Conservation (phyloP, 2,329 filamentous ascomycete species). For the Tolypocladium endophyticum region DNA sequence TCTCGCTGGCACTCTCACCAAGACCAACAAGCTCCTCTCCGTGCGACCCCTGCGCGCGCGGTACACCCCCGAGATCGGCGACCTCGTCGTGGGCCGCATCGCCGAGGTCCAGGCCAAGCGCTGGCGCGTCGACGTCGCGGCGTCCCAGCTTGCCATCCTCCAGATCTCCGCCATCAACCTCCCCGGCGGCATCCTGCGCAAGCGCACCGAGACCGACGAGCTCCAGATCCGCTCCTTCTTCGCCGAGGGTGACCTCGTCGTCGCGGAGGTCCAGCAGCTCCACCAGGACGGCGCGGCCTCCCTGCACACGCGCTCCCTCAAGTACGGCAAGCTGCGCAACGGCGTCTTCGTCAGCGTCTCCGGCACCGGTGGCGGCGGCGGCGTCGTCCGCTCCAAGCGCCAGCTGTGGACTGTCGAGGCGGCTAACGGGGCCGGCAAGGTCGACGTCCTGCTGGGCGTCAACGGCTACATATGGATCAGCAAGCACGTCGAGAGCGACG, state of each 20-base stretch:
- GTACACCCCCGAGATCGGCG: conserved; percentile 92
- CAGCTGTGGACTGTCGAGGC: conserved; percentile 77
- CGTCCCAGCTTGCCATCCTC: conserved; percentile 73
- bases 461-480: conserved; percentile 97
- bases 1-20: conserved; percentile 79
- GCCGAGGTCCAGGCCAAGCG: conserved; percentile 86
- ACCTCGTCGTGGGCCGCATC: conserved; percentile 88
- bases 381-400: conserved; percentile 71
- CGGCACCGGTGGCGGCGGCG: conserved; percentile 75
- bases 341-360: conserved; percentile 77
- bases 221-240: conserved; percentile 97
- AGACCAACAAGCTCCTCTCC: conserved; percentile 94
- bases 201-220: conserved; percentile 90
- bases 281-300: conserved; percentile 77
- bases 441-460: conserved; percentile 85
- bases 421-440: conserved; percentile 45
- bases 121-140: conserved; percentile 92
- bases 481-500: conserved; percentile 62
- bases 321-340: conserved; percentile 93
- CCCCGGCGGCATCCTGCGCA: conserved; percentile 82
- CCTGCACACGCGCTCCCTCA: conserved; percentile 80
- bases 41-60: conserved; percentile 83
- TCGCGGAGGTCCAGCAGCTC: conserved; percentile 88
- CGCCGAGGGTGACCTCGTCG: conserved; percentile 83
- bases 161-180: conserved; percentile 88